These are phyloP conservation scores for Tetracladium marchalianum DNA, from an alignment of 495 filamentous ascomycete genomes.

Conservation along the genomic window DNA sequence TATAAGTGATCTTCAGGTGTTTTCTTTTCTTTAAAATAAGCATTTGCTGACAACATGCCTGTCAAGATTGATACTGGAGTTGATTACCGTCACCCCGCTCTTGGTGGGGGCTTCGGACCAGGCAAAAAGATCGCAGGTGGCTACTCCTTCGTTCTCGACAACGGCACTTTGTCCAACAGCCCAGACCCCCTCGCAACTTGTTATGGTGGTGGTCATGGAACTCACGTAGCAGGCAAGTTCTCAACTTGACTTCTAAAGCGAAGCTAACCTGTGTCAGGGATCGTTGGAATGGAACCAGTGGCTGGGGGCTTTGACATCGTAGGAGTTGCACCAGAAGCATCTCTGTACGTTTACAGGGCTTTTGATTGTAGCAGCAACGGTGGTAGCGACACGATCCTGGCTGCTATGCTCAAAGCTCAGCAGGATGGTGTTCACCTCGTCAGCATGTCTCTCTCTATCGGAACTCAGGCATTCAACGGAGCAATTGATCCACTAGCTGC, in stretches of 20 bases:
- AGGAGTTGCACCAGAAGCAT: conserved; percentile 37
- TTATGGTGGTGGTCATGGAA: conserved; percentile 31
- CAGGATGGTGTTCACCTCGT: conserved; percentile 36
- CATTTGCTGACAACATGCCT: no score
- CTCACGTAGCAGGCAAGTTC: conserved; percentile 26
- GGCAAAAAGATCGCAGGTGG: conserved; percentile 33
- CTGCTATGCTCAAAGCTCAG: conserved; percentile 30
- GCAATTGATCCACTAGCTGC: conserved; percentile 16
- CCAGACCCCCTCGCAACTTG: conserved; percentile 19
- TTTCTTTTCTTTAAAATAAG: no score
- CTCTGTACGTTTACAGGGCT: conserved; percentile 32
- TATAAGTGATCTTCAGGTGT: no score
- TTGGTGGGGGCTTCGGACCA: conserved; percentile 35
- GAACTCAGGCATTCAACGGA: conserved; percentile 4
- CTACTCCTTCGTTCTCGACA: conserved; percentile 27
- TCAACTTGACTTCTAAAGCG: background rate
- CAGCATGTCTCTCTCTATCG: conserved; percentile 23
- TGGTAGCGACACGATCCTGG: conserved; percentile 26
- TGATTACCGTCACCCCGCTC: conserved; percentile 37
- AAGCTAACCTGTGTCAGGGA: conserved; percentile 9
- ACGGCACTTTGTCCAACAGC: conserved; percentile 6
- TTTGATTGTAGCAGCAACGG: conserved; percentile 24
- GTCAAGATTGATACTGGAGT: conserved; percentile 31
- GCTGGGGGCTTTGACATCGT: conserved; percentile 21
- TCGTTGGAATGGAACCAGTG: conserved; percentile 25